A percentile compares a stretch with the other conserved stretches of the same genome.
Conservation (phyloP, 2,329 filamentous ascomycete genomes). For the Fusarium phyllophilum region DNA sequence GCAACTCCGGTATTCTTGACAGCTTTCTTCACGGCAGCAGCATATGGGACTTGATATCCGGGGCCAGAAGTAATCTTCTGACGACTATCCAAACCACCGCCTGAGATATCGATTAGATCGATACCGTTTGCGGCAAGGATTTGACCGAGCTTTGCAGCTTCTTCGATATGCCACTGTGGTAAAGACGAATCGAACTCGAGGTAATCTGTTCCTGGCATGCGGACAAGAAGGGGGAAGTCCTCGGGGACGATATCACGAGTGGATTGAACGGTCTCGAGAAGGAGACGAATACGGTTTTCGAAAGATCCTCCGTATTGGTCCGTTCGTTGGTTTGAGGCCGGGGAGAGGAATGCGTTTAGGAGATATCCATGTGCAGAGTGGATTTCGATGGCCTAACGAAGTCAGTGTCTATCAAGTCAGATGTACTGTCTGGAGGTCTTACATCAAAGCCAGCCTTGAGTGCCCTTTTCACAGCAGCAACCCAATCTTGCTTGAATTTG, state of each 20-base stretch:
- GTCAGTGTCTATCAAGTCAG: not conserved
- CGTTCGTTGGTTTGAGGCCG: conserved; percentile 60
- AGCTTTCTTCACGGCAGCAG: conserved; percentile 72
- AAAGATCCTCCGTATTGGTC: conserved; percentile 60
- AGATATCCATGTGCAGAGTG: conserved; percentile 64
- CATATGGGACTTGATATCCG: conserved; percentile 76
- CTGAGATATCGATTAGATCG: conserved; percentile 77
- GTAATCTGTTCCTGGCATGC: conserved; percentile 78
- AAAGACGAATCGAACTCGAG: conserved; percentile 67
- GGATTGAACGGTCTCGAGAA: conserved; percentile 55
- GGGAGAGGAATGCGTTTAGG: conserved; percentile 61
- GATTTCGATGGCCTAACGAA: conserved; percentile 35
- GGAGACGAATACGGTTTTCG: conserved; percentile 57
- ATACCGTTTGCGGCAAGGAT: conserved; percentile 72
- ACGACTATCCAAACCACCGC: conserved; percentile 69
- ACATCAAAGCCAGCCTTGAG: conserved; percentile 38
- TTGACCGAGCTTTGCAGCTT: conserved; percentile 70
- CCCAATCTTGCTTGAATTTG: conserved; percentile 39
- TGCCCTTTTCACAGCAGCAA: conserved; percentile 32
- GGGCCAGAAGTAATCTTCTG: conserved; percentile 68
- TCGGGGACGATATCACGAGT: conserved; percentile 32
- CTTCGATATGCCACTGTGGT: conserved; percentile 70
- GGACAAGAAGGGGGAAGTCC: conserved; percentile 69
- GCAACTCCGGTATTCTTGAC: conserved; percentile 64
- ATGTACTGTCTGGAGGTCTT: not conserved